A percentile compares a stretch with the other conserved stretches of the same genome.
phyloP scores from a whole-genome alignment of 768 basidiomycete species.

The Russula lepida region DNA sequence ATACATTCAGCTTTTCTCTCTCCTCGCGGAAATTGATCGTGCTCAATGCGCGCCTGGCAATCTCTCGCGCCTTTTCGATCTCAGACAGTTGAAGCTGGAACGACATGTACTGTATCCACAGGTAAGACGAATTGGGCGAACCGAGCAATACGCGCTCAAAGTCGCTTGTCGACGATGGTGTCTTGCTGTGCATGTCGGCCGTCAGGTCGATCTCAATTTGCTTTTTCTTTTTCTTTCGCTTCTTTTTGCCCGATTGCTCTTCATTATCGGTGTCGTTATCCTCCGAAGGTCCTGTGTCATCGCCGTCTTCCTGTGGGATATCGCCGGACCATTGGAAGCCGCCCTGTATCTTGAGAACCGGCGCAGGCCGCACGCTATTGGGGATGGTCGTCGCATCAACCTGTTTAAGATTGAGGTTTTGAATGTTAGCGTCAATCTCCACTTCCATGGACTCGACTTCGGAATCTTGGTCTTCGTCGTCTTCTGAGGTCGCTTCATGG shows the following conservation, averaged over 20 bases:
- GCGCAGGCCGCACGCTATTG: slow-evolving; percentile 11
- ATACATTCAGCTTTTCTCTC: slow-evolving; percentile 90
- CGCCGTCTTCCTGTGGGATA: slow-evolving; percentile 30
- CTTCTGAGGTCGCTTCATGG: slow-evolving; percentile 17
- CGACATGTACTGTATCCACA: slow-evolving; percentile 99
- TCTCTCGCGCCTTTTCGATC: slow-evolving; percentile 86
- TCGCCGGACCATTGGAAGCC: slow-evolving; percentile 68
- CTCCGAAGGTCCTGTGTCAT: slow-evolving; percentile 37
- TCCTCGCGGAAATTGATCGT: slow-evolving; percentile 95
- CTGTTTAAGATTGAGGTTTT: neutral
- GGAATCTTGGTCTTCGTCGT: slow-evolving; percentile 13
- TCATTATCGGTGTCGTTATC: slow-evolving; percentile 42
- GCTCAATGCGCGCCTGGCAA: slow-evolving; percentile 73
- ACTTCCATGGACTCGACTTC: slow-evolving; percentile 34
- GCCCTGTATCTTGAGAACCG: slow-evolving; percentile 43
- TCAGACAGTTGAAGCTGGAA: slow-evolving; percentile 97
- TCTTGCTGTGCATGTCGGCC: slow-evolving; percentile 75
- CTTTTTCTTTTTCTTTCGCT: slow-evolving; percentile 57
- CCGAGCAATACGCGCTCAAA: slow-evolving; percentile 90
- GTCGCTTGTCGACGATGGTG: slow-evolving; percentile 86
- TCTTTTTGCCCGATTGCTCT: slow-evolving; percentile 44
- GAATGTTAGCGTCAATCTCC: slow-evolving; percentile 30
- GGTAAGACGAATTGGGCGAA: slow-evolving; percentile 92
- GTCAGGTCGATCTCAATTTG: slow-evolving; percentile 75
- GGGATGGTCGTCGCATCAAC: neutral